Base-by-base conservation (phyloP, 2,329 filamentous ascomycete genomes). In the Fusarium hainanense region DNA sequence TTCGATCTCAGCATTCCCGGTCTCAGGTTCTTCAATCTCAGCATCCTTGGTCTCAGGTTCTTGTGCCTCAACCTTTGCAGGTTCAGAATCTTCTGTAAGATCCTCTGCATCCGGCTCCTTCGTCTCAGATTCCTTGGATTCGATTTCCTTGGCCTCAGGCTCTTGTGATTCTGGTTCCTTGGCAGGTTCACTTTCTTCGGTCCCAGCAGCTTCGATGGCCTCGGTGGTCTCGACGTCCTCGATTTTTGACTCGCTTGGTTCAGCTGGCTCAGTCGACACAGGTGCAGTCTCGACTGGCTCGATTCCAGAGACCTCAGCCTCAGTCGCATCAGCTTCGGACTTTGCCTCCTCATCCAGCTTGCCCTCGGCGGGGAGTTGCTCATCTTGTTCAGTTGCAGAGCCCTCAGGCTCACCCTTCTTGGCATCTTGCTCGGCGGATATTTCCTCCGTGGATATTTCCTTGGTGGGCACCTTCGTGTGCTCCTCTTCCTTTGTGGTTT, bases 401-500 rank as follows among this genome's bases (percentile, higher is more conserved):
- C 61, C 60, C 37, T 71, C 62, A 14, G 58, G 30, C 34, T 71
- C 46, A 12, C 44, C 56, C 27, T 69, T 40, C 4, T 69, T 61
- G 7, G 25, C 28, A 14, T 56, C 30, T 11, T 18, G 14, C 20
- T 55, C 59, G 11, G 42, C 20, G 9, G 28, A 8, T 20, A 34
- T 25, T 14, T 56, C 23, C 43, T 63, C 62, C 7, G 42, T 34
- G 7, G 28, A 10, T 20, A 34, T 25, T 20, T 58, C 25, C 43
- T 62, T 37, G 6, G 18, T 37, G 34, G 18, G 18, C 32, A 34
- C 4, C 8, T 34, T 56, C 10, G 23, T 16, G 28, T 54, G 44
- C 20, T 58, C 57, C 12, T 65, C 65, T 57, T 69, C 41, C 14
- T 54, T 54, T 20, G 72, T 76, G 23, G 73, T 71, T 56, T 78